phyloP scores from a whole-genome alignment of 2,329 filamentous ascomycete genomes.

The Venturia oleaginea region DNA sequence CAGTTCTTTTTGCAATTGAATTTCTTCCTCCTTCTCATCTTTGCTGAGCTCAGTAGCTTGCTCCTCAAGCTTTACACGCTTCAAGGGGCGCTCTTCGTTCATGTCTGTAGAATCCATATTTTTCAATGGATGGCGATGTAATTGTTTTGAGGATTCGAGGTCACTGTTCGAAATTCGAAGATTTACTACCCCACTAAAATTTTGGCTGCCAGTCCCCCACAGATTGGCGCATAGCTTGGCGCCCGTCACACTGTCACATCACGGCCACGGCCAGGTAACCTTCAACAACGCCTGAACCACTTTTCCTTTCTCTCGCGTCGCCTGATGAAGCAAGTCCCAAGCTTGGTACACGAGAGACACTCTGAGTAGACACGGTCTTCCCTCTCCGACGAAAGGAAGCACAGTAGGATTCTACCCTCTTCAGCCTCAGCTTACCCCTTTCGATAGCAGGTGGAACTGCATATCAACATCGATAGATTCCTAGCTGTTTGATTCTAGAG shows the following conservation, averaged over 20 bases:
- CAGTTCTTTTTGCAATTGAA: constrained; percentile 28
- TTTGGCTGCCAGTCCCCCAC: background rate
- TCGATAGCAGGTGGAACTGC: too few species aligned
- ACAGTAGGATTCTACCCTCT: too few species aligned
- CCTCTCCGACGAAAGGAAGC: background rate
- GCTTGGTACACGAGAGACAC: background rate
- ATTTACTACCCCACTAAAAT: background rate
- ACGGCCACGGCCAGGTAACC: background rate
- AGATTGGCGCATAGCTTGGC: background rate
- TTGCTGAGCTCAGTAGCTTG: background rate
- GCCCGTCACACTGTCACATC: background rate
- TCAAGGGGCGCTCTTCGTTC: constrained; percentile 10
- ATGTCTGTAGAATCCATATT: background rate
- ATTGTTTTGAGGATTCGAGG: background rate
- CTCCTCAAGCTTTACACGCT: constrained; percentile 11
- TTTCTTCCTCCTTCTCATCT: constrained; percentile 3
- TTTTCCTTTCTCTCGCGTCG: background rate
- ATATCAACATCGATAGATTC: too few species aligned
- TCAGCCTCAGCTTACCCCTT: too few species aligned
- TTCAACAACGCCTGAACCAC: background rate
- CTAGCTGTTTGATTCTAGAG: too few species aligned
- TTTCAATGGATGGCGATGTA: background rate
- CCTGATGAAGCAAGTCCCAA: background rate
- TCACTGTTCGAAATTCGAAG: background rate
- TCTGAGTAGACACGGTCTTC: background rate